These are phyloP conservation scores for Hordeum marinum DNA, from an alignment of 176 grass and related monocot species.

Conservation along the genomic window DNA sequence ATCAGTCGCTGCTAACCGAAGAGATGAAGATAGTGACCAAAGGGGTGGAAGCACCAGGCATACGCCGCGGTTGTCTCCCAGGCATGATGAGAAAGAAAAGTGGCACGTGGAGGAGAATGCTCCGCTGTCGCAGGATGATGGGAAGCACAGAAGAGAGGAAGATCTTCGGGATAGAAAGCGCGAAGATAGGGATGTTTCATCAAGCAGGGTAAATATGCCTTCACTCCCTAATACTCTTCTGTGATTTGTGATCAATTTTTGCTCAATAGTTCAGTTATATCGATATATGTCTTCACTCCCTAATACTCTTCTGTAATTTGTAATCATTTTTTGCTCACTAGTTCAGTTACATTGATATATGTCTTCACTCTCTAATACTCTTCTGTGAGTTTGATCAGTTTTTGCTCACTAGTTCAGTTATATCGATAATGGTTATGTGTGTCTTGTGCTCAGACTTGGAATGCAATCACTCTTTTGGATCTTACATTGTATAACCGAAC, in stretches of 20 bases:
- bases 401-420: slow-evolving; percentile 5
- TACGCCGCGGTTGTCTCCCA: slow-evolving; percentile 58
- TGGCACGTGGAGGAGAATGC: slow-evolving; percentile 62
- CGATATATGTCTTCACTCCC: background rate
- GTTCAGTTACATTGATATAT: slow-evolving; percentile 6
- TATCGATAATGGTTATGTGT: background rate
- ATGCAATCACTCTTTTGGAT: slow-evolving; percentile 12
- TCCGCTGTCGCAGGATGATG: slow-evolving; percentile 52
- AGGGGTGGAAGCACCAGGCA: slow-evolving; percentile 53
- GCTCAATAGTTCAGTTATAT: slow-evolving; percentile 4
- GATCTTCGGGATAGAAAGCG: slow-evolving; percentile 79
- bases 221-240: background rate
- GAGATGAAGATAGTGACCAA: slow-evolving; percentile 64
- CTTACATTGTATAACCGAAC: background rate
- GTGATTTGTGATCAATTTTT: background rate
- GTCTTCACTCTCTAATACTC: background rate
- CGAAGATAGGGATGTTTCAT: slow-evolving; percentile 73
- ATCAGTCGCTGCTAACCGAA: slow-evolving; percentile 56
- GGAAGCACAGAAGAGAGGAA: slow-evolving; percentile 83
- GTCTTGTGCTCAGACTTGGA: background rate
- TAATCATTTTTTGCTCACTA: background rate
- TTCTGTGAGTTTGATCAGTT: background rate
- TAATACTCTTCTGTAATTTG: background rate
- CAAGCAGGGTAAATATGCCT: slow-evolving; percentile 64
- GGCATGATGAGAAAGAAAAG: slow-evolving; percentile 87